Conservation (phyloP, 768 basidiomycete genomes). For the Rhodocollybia butyracea region DNA sequence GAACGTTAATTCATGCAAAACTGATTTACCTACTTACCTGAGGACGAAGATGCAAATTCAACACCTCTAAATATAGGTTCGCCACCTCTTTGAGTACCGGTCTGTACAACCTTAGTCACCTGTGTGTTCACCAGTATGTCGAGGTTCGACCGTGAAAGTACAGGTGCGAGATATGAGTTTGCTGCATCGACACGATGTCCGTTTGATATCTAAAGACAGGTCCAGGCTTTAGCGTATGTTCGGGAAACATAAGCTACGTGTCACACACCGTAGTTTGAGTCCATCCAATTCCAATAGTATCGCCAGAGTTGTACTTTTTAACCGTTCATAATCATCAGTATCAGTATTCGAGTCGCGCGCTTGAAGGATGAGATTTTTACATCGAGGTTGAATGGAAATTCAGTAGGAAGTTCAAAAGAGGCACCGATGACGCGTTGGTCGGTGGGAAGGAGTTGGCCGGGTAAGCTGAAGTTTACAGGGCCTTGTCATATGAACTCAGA, state of each 20-base stretch:
- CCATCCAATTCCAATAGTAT: conserved; percentile 25
- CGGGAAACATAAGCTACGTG: conserved; percentile 7
- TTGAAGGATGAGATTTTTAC: too few relatives aligned
- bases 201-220: conserved; percentile 16
- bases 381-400: conserved; percentile 25
- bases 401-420: conserved; percentile 17
- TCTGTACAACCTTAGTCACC: not conserved
- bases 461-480: conserved; percentile 8
- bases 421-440: conserved; percentile 22
- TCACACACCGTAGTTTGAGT: too few relatives aligned
- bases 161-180: conserved; percentile 25
- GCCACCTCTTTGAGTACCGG: not conserved
- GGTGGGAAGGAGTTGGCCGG: conserved; percentile 16
- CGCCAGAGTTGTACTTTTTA: too few relatives aligned
- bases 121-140: conserved; percentile 19
- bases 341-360: too few relatives aligned
- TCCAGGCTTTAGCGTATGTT: conserved; percentile 31
- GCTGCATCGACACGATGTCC: conserved; percentile 27
- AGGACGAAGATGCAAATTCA: conserved; percentile 12
- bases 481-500: not conserved
- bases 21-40: not conserved
- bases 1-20: not conserved
- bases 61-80: conserved; percentile 15
- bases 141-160: conserved; percentile 24
- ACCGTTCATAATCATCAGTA: too few relatives aligned